These are phyloP conservation scores for Fraxinus xanthoxyloides DNA, from an alignment of 305 asterid genomes.

Conservation along the genomic window DNA sequence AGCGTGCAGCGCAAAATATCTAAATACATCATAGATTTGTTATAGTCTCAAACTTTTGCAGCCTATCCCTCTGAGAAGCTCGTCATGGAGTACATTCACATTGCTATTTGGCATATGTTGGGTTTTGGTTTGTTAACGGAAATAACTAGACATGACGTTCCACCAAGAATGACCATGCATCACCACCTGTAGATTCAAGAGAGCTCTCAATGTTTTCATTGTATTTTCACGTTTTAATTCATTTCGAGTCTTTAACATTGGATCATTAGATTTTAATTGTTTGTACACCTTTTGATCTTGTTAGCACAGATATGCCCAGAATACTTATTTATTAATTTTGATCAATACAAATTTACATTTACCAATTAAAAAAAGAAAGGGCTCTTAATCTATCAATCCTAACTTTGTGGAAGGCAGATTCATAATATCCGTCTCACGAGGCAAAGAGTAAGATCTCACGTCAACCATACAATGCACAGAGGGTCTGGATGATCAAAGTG, in stretches of 20 bases:
- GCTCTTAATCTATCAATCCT: background rate
- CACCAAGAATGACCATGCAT: background rate
- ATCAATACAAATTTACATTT: background rate
- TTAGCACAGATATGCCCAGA: background rate
- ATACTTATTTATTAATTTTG: too few species aligned
- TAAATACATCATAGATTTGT: constrained; percentile 20
- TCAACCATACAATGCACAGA: background rate
- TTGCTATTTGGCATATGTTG: background rate
- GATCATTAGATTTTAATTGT: too few species aligned
- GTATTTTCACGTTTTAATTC: background rate
- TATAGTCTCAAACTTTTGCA: constrained; percentile 25
- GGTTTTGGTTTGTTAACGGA: background rate
- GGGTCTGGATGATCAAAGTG: background rate
- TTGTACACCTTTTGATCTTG: background rate
- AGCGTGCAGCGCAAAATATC: constrained; percentile 22
- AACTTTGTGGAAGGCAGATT: background rate
- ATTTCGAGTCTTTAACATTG: too few species aligned
- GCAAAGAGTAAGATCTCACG: background rate
- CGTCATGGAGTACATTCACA: constrained; percentile 2
- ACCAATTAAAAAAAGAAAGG: background rate
- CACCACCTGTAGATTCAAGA: background rate
- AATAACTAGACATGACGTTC: background rate
- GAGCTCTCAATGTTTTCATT: background rate
- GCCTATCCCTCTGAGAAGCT: constrained; percentile 26
- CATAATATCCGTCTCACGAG: background rate